A percentile compares a stretch with the other conserved stretches of the same genome.
These are phyloP conservation scores for Krasilnikovozyma curviuscula DNA, from an alignment of 768 basidiomycete genomes.

Conservation along the genomic window DNA sequence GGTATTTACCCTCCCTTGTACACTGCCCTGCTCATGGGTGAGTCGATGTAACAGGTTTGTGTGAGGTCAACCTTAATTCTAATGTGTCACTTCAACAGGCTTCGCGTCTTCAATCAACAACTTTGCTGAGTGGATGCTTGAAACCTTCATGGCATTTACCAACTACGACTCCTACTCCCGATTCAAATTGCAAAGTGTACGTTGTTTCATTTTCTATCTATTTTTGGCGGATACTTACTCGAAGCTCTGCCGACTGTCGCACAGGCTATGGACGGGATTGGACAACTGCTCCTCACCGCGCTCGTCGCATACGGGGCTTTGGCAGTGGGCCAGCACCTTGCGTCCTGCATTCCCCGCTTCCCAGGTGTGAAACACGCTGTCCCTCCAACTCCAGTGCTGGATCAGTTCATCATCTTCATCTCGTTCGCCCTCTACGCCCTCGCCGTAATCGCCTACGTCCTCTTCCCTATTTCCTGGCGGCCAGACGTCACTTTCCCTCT, in stretches of 20 bases:
- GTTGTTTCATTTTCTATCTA: not conserved
- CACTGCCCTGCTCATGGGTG: slow-evolving; percentile 2
- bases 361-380: not conserved
- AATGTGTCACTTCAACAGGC: not conserved
- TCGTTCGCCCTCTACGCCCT: slow-evolving; percentile 3
- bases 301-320: slow-evolving; percentile 2
- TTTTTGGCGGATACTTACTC: not conserved
- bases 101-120: slow-evolving; percentile 9
- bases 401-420: not conserved
- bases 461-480: not conserved
- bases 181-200: not conserved
- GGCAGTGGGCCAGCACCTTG: slow-evolving; percentile 5
- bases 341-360: not conserved
- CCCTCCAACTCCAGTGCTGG: not conserved
- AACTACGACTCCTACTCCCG: not conserved
- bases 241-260: not conserved
- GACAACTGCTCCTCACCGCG: not conserved
- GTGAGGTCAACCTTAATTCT: not conserved
- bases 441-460: not conserved
- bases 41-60: not conserved
- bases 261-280: slow-evolving; percentile 4
- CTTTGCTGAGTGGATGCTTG: slow-evolving; percentile 7
- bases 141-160: slow-evolving; percentile 4
- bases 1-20: slow-evolving; percentile 4
- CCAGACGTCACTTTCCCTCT: not conserved